Percentiles rank a stretch among this genome's conserved stretches.
phyloP scores from a whole-genome alignment of 208 protist genomes.

The Tritrichomonas musculus region DNA sequence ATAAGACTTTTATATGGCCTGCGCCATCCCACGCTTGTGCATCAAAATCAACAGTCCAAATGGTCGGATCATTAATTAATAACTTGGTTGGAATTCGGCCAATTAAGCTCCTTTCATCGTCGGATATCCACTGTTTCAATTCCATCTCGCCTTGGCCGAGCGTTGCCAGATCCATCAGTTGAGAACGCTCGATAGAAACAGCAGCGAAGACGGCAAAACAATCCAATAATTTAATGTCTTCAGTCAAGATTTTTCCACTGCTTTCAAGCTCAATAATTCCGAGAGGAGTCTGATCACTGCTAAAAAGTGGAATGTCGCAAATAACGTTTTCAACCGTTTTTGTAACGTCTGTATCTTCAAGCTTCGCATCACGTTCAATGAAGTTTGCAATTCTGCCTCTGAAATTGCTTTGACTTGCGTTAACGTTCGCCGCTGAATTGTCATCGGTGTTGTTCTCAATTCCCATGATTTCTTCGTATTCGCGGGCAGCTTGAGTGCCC shows the following conservation, averaged over 20 bases:
- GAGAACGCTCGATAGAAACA: not conserved
- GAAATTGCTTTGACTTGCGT: not conserved
- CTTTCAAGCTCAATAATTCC: not conserved
- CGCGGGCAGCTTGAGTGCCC: not conserved
- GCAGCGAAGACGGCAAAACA: slow-evolving; percentile 16
- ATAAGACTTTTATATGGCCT: not conserved
- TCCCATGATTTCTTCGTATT: slow-evolving; percentile 1
- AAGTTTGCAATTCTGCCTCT: not conserved
- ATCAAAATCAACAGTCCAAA: not conserved
- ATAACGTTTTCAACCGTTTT: not conserved
- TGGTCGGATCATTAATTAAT: not conserved
- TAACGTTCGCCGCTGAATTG: no score
- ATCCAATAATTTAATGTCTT: not conserved
- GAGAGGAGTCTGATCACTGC: not conserved
- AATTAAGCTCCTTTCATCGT: not conserved
- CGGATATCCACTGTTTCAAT: not conserved
- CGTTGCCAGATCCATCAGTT: not conserved
- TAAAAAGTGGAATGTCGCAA: not conserved
- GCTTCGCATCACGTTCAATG: not conserved
- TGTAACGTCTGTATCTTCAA: not conserved
- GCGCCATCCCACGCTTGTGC: not conserved
- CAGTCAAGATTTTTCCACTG: not conserved
- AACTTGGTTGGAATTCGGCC: not conserved
- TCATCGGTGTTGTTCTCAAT: not conserved
- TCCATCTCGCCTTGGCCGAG: slow-evolving; percentile 1